Evolutionary conservation across 306 rosid genomes (phyloP).

Genomic region (Pterocarpus santalinus): DNA sequence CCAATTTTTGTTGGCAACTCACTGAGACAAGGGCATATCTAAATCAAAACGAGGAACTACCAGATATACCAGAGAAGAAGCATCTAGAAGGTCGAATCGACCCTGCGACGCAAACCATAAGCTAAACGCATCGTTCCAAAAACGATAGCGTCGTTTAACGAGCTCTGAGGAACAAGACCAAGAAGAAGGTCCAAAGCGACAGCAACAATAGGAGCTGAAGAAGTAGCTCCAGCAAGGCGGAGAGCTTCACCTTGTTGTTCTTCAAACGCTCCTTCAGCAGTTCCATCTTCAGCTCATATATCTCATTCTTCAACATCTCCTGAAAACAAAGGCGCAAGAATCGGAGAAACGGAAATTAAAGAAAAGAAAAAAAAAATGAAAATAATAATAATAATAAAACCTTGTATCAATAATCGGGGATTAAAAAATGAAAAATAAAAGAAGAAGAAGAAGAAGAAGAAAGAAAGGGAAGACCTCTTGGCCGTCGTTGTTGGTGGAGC

Average conservation of each 20-base stretch:
- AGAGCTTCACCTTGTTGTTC: conserved; percentile 64
- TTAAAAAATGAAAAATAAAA: too few relatives aligned
- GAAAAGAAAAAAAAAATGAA: too few relatives aligned
- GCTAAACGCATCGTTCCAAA: background rate
- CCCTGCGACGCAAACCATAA: background rate
- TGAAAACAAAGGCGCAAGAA: conserved; percentile 18
- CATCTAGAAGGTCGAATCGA: background rate
- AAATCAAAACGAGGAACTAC: background rate
- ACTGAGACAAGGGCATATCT: background rate
- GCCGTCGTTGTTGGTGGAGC: conserved; percentile 11
- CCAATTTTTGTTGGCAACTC: background rate
- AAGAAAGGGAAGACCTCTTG: background rate
- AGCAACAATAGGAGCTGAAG: conserved; percentile 57
- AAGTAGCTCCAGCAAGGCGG: conserved; percentile 51
- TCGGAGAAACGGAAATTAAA: background rate
- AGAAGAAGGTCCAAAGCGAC: conserved; percentile 51
- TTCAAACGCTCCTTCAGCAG: conserved; percentile 56
- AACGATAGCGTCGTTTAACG: background rate
- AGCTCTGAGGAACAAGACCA: conserved; percentile 39
- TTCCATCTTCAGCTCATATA: conserved; percentile 58
- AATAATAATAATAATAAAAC: too few relatives aligned
- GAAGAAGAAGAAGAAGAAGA: background rate
- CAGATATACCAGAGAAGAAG: background rate
- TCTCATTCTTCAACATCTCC: conserved; percentile 55
- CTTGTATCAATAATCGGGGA: too few relatives aligned